Evolutionary conservation across 1,139 yeast genomes (phyloP), one percentile per base, ranked within the genome.

Genomic region (Suhomyces taliae): DNA sequence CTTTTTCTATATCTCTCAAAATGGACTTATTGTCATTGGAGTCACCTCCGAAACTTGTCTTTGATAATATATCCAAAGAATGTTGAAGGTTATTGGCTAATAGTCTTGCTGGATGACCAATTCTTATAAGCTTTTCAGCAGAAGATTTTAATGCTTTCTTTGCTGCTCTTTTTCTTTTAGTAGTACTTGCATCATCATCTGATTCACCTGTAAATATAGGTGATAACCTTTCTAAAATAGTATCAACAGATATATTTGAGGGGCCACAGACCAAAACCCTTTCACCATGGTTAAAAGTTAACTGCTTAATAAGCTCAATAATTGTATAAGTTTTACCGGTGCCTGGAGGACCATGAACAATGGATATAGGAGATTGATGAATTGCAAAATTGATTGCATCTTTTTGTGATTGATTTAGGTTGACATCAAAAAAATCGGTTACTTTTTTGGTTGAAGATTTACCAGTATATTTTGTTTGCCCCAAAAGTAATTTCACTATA

Each of bases 91-190:
- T 87, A 0, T 74, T 61, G 1, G 80, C 79, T 32, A 90, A 64
- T 7, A 93, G 71, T 50, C 98, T 76, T 0, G 97, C 97, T 0
- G 98, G 98, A 62, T 93, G 97, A 0, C 99, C 99, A 37, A 93
- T 78, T 61, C 99, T 75, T 6, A 93, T 72, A 27, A 93, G 67
- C 50, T 82, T 76, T 8, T 79, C 83, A 1, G 81, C 78, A 11
- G 67, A 65, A n/a, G 51, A 53, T 51, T 53, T 52, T n/a, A 38
- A n/a, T 35, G 37, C 43, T 48, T 45, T 48, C 36, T 43, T 49
- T 9, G 44, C 34, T 27, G 51, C 49, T 54, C 49, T 55, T 7
- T 46, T 41, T 41, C 48, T 65, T 44, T 56, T 58, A 36, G 50
- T 58, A 8, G 47, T 45, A 3, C 37, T 7, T 4, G 39, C 52